Evolutionary conservation across 371 early-diverging fungal species (phyloP).

Genomic region (Lichtheimia ramosa): DNA sequence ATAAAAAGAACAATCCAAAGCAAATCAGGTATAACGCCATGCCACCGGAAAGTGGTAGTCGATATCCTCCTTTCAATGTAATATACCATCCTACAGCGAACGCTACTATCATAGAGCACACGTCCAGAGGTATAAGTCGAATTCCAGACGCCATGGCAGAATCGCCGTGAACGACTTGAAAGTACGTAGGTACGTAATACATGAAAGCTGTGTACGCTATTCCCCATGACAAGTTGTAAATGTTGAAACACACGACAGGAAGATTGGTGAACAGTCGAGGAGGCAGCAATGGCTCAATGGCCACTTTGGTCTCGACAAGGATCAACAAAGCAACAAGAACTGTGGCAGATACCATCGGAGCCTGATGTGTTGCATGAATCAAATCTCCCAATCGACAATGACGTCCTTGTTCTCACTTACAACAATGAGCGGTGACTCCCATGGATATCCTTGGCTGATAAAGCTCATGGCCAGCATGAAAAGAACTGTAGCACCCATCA

Average conservation of each 20-base stretch:
- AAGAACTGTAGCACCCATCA: background rate
- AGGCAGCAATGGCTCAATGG: background rate
- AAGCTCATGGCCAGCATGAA: conserved; percentile 1
- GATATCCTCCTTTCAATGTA: conserved; percentile 44
- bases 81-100: conserved; percentile 40
- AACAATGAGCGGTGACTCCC: background rate
- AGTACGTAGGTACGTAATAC: conserved; percentile 72
- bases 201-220: conserved; percentile 51
- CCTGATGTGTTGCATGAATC: too few relatives aligned
- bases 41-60: conserved; percentile 44
- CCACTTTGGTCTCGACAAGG: background rate
- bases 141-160: conserved; percentile 54
- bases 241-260: conserved; percentile 41
- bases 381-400: too few relatives aligned
- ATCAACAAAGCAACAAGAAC: background rate
- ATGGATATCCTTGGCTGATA: background rate
- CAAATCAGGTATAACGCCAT: conserved; percentile 28
- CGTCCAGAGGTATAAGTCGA: conserved; percentile 48
- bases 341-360: background rate
- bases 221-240: conserved; percentile 54
- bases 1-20: conserved; percentile 28
- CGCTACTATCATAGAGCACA: conserved; percentile 30
- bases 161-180: conserved; percentile 66
- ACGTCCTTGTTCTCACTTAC: background rate
- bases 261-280: conserved; percentile 13